Evolutionary conservation across 768 basidiomycete genomes (phyloP), one percentile per base, ranked within the genome.

Genomic region (Lactarius deliciosus): DNA sequence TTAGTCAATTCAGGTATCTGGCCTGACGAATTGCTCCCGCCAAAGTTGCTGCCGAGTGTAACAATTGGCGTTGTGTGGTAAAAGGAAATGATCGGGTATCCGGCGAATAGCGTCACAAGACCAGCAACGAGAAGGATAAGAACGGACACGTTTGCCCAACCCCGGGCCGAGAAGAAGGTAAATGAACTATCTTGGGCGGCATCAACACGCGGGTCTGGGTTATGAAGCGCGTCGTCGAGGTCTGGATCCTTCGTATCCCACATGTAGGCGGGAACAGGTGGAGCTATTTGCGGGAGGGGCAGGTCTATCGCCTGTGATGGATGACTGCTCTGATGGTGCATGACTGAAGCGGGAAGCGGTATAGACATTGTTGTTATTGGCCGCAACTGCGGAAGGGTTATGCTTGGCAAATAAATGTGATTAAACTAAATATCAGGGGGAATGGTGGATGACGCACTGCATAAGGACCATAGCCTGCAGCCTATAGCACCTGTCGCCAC

Each of bases 181-280:
- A 90, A 91, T 8, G 83, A 81, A 60, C 78, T 78, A 65, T 89
- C 84, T 30, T 83, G 78, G 0, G 81, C 81, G 3, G 83, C 85
- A 61, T 88, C 89, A 62, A 88, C 81, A n/a, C 84, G 80, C 32
- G 90, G 85, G 79, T 93, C 91, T 55, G 87, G 93, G 79, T 93
- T 91, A 76, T 98, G 96, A 25, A 98, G 82, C 25, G 86, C 84
- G 75, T 98, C 96, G 79, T 97, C 95, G 20, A 90, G 81, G 74
- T 96, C 94, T 10, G 92, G 88, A 64, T 94, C 93, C 73, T 83
- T 86, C 28, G 79, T 79, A 75, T 92, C 92, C 88, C 90, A 93
- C 71, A 87, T 73, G 73, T 86, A 89, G 72, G 86, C 82, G 18
- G 89, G 90, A 5, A 91, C 82, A 0, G 89, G 89, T 85, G 10